Percentiles rank a stretch among this genome's conserved stretches.
phyloP scores from a whole-genome alignment of 2,329 filamentous ascomycete species.

The Ophiostoma sp. region DNA sequence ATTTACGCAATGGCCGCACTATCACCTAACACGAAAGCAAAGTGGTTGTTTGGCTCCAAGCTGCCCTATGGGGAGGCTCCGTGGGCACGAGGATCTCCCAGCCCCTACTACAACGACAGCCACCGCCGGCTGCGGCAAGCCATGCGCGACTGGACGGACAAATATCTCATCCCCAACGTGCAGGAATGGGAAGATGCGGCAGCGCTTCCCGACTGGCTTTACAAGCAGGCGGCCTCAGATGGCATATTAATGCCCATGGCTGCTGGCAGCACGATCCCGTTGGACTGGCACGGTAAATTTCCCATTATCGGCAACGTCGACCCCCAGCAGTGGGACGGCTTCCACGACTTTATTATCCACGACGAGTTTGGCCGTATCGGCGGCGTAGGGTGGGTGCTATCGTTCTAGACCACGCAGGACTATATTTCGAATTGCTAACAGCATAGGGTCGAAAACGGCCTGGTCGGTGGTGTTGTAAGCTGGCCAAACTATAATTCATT shows the following conservation, averaged over 20 bases:
- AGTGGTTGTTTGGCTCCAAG: constrained; percentile 8
- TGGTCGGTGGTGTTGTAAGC: not conserved
- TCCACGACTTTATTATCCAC: not conserved
- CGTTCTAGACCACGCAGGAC: not conserved
- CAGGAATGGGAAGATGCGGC: constrained; percentile 1
- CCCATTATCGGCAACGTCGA: constrained; percentile 3
- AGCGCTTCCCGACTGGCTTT: not conserved
- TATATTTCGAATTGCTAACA: not conserved
- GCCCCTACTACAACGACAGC: constrained; percentile 5
- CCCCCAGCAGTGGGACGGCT: not conserved
- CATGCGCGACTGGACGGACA: constrained; percentile 8
- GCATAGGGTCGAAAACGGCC: not conserved
- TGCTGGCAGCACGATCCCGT: not conserved
- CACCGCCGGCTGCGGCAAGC: constrained; percentile 1
- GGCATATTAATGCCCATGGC: not conserved
- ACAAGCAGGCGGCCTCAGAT: constrained; percentile 1
- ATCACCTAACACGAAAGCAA: not conserved
- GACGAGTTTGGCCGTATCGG: constrained; percentile 3
- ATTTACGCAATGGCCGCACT: not conserved
- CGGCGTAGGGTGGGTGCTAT: not conserved
- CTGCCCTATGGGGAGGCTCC: not conserved
- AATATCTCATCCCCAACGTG: not conserved
- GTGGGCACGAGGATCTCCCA: not conserved
- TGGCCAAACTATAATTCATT: too few species aligned
- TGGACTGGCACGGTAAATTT: constrained; percentile 1